A percentile compares a stretch with the other conserved stretches of the same genome.
These are phyloP conservation scores for Pythium guiyangense DNA, from an alignment of 352 stramenopile genomes.

Conservation along the genomic window DNA sequence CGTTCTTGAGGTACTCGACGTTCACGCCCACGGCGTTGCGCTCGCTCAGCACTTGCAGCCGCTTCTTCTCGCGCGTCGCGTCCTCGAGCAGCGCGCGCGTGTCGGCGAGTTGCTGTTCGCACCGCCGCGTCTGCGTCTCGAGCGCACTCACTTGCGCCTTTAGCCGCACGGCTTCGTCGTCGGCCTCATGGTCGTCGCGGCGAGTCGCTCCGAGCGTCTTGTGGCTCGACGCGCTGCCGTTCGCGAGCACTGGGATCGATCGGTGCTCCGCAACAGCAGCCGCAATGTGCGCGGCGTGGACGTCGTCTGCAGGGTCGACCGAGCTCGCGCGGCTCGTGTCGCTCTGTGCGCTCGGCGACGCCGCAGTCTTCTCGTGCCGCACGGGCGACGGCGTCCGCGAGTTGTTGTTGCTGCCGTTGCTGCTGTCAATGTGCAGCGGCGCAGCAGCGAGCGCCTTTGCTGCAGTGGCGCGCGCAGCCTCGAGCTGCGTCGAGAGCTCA, in stretches of 20 bases:
- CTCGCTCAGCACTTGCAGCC: conserved; percentile 40
- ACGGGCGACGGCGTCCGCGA: conserved; percentile 18
- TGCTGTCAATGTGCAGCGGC: conserved; percentile 14
- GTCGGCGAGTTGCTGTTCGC: conserved; percentile 59
- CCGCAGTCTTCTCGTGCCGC: conserved; percentile 33
- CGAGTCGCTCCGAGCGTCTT: no score
- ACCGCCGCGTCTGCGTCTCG: conserved; percentile 33
- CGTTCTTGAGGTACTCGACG: conserved; percentile 83
- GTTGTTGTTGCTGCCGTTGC: conserved; percentile 9
- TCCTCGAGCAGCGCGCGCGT: conserved; percentile 41
- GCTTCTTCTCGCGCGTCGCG: conserved; percentile 51
- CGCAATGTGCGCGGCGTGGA: conserved; percentile 30
- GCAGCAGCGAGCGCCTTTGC: conserved; percentile 1
- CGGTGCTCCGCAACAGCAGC: conserved; percentile 35
- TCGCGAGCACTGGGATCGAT: conserved; percentile 32
- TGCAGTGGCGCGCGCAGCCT: conserved; percentile 28
- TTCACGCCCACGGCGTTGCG: conserved; percentile 43
- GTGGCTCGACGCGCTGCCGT: background rate
- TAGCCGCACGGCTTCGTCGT: conserved; percentile 36
- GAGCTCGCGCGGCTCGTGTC: conserved; percentile 28
- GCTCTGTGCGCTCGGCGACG: conserved; percentile 31
- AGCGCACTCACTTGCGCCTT: conserved; percentile 41
- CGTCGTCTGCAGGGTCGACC: conserved; percentile 21
- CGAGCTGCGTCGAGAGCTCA: conserved; percentile 41
- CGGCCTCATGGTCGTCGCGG: no score